Percentiles rank a stretch among this genome's conserved stretches.
phyloP scores from a whole-genome alignment of 148 eudicot species.

The Rhododendron griersonianum region DNA sequence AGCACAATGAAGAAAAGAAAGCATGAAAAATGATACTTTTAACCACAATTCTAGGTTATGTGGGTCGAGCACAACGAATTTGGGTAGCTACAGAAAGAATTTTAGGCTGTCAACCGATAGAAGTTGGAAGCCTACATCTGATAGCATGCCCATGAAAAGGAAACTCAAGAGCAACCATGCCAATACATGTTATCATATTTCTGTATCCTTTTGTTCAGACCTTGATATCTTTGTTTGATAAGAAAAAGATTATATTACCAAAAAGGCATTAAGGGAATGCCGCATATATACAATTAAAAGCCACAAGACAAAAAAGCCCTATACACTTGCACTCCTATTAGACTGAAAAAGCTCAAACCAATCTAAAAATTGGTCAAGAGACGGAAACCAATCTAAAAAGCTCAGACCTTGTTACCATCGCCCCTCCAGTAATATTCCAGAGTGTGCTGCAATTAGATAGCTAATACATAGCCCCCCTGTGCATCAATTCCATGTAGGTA shows the following conservation, averaged over 20 bases:
- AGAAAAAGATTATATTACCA: too few relatives aligned
- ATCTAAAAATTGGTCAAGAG: too few relatives aligned
- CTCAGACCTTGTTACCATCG: too few relatives aligned
- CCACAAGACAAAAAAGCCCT: too few relatives aligned
- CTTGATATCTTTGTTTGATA: neutral
- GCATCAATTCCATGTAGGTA: neutral
- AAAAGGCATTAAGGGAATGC: too few relatives aligned
- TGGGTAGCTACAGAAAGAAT: conserved; percentile 44
- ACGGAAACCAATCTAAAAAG: too few relatives aligned
- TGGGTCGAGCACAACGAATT: conserved; percentile 71
- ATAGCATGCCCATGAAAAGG: neutral
- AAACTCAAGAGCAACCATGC: neutral
- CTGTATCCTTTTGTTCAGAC: too few relatives aligned
- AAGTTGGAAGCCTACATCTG: neutral
- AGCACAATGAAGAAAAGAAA: neutral
- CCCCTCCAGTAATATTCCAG: neutral
- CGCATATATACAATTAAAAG: too few relatives aligned
- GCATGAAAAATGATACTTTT: conserved; percentile 41
- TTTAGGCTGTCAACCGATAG: neutral
- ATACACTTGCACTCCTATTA: too few relatives aligned
- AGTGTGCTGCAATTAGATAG: too few relatives aligned
- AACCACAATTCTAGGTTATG: conserved; percentile 87
- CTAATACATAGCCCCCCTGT: neutral
- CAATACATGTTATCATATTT: neutral
- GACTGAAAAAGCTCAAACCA: too few relatives aligned